Conservation (phyloP, 306 rosid genomes). For the Sophora flavescens region DNA sequence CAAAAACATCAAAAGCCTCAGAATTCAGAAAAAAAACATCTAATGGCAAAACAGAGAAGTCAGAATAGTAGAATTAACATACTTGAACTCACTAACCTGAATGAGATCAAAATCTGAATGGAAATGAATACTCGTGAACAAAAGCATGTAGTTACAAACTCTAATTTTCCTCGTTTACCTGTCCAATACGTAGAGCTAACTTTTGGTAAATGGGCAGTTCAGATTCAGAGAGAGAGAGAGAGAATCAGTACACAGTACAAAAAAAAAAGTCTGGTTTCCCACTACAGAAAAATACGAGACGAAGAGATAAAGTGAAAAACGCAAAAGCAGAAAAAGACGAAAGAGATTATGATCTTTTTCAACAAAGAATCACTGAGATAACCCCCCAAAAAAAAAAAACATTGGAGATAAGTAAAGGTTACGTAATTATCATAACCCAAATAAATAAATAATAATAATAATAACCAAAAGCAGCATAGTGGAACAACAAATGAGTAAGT, state of each 20-base stretch:
- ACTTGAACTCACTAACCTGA: constrained; percentile 43
- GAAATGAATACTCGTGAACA: constrained; percentile 13
- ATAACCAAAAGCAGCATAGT: constrained; percentile 15
- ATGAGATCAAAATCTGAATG: constrained; percentile 38
- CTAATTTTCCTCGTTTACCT: constrained; percentile 41
- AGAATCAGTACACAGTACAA: constrained; percentile 41
- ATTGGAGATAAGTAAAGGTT: constrained; percentile 44
- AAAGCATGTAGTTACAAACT: constrained; percentile 28
- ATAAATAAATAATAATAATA: not conserved
- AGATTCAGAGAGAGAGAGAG: constrained; percentile 19
- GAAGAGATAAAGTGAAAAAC: constrained; percentile 56
- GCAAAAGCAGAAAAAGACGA: constrained; percentile 81
- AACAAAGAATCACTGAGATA: constrained; percentile 56
- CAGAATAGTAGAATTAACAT: not conserved
- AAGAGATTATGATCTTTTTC: constrained; percentile 65
- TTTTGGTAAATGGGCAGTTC: constrained; percentile 39
- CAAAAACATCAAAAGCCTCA: constrained; percentile 3
- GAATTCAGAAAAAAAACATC: not conserved
- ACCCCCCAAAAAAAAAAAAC: constrained; percentile 29
- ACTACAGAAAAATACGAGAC: constrained; percentile 61
- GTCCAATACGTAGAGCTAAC: constrained; percentile 39
- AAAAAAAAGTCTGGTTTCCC: constrained; percentile 53
- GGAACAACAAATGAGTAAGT: constrained; percentile 11
- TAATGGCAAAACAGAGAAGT: not conserved
- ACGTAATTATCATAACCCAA: constrained; percentile 46